Base-by-base conservation (phyloP, 345 rosid genomes). In the Melaleuca quinquenervia region DNA sequence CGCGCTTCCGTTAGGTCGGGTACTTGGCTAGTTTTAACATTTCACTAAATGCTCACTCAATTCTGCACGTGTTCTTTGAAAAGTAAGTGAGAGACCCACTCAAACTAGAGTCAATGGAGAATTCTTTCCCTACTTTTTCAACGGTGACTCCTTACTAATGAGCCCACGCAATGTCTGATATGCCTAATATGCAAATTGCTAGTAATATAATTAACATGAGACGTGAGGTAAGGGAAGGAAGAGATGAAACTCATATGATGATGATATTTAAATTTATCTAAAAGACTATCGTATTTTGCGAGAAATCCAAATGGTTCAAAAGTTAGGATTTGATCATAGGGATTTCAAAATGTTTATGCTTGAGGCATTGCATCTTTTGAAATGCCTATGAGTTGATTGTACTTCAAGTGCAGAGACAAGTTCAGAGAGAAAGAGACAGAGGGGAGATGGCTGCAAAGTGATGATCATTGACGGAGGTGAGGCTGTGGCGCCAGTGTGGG, bases 41-140 rank as follows among this genome's bases (percentile, higher is more conserved):
- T 56, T 56, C n/a, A 13, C 64, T 56, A 56, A 26, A 26, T 56
- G 32, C 2, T 15, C 64, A 24, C 64, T 26, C 64, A 56, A 26
- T 56, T 56, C 16, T 0, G 11, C 5, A 6, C 12, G 32, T n/a
- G 32, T 58, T 58, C n/a, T 6, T 0, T 0, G 41, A 6, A n/a
- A n/a, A 58, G 60, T 10, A 5, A n/a, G 32, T 58, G 70, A 58
- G 70, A 13, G 6, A 58, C 8, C 70, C 5, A n/a, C n/a, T n/a
- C 29, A 12, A 12, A 11, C 70, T 32, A n/a, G 14, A 6, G 18
- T 6, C 36, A 15, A n/a, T n/a, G 70, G 36, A n/a, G 18, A 58
- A 18, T 58, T 58, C 8, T 58, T 58, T 58, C 36, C 18, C 18
- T 58, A 58, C 70, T 56, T 56, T 32, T 58, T 58, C 16, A 32